Evolutionary conservation across 371 early-diverging fungal species (phyloP).

Genomic region (Rhizopus microsporus): DNA sequence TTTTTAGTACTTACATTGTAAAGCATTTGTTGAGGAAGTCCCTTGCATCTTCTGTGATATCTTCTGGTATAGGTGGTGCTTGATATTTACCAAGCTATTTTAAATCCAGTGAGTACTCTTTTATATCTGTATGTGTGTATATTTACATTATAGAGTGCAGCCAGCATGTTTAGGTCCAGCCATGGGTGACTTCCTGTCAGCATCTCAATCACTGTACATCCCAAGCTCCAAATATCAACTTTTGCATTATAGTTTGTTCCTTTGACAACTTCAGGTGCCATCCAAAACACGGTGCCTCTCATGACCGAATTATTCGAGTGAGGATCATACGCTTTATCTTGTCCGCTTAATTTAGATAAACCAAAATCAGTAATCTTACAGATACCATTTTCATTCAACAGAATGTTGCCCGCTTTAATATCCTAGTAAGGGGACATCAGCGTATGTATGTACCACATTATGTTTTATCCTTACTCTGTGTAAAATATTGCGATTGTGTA

Average conservation of each 20-base stretch:
- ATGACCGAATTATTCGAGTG: slow-evolving; percentile 49
- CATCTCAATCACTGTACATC: slow-evolving; percentile 97
- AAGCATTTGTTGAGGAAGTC: slow-evolving; percentile 82
- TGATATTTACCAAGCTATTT: slow-evolving; percentile 76
- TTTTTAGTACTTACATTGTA: slow-evolving; percentile 52
- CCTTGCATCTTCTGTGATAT: slow-evolving; percentile 64
- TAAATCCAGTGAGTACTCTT: not conserved
- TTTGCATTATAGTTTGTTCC: slow-evolving; percentile 78
- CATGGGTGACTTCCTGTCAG: slow-evolving; percentile 92
- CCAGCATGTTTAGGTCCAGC: slow-evolving; percentile 81
- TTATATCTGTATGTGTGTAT: not conserved
- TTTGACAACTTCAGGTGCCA: slow-evolving; percentile 94
- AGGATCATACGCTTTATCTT: slow-evolving; percentile 53
- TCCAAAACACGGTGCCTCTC: slow-evolving; percentile 78
- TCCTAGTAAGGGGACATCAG: slow-evolving; percentile 50
- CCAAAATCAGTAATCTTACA: slow-evolving; percentile 99
- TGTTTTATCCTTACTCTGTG: slow-evolving; percentile 71
- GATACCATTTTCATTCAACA: slow-evolving; percentile 85
- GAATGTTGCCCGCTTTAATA: slow-evolving; percentile 94
- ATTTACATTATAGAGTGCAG: slow-evolving; percentile 78
- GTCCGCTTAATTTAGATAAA: slow-evolving; percentile 83
- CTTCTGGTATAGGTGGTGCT: slow-evolving; percentile 79
- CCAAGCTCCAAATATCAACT: slow-evolving; percentile 82
- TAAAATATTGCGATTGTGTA: slow-evolving; percentile 93
- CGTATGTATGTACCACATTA: not conserved